These are phyloP conservation scores for Talaromyces sp. DNA, from an alignment of 2,329 filamentous ascomycete genomes.

Conservation along the genomic window DNA sequence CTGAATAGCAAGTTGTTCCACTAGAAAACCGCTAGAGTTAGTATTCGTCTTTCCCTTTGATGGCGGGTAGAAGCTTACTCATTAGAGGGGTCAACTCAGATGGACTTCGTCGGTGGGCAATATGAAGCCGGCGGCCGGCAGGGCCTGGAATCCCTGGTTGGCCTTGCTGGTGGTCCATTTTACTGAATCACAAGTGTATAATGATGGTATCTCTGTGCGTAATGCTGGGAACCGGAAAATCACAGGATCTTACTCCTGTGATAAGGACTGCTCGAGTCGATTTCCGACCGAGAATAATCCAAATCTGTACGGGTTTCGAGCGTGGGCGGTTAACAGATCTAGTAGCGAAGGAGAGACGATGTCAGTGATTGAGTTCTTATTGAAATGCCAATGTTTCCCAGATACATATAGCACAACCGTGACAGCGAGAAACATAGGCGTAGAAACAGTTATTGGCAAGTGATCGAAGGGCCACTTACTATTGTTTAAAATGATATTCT, in stretches of 20 bases:
- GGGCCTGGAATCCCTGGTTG: constrained; percentile 61
- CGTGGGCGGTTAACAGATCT: constrained; percentile 6
- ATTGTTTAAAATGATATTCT: constrained; percentile 13
- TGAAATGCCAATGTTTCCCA: background rate
- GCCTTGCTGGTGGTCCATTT: constrained; percentile 68
- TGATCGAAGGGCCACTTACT: constrained; percentile 8
- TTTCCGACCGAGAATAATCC: constrained; percentile 25
- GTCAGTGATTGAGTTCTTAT: background rate
- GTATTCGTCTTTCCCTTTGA: constrained; percentile 39
- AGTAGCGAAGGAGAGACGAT: background rate
- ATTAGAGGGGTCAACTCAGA: constrained; percentile 96
- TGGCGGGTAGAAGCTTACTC: constrained; percentile 67
- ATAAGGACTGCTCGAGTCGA: constrained; percentile 25
- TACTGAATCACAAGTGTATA: constrained; percentile 17
- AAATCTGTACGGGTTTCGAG: background rate
- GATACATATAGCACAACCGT: background rate
- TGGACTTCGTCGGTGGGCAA: constrained; percentile 93
- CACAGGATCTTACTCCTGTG: constrained; percentile 3
- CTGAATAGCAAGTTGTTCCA: constrained; percentile 96
- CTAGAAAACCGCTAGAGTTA: constrained; percentile 45
- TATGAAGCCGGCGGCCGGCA: constrained; percentile 85
- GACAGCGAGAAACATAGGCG: background rate
- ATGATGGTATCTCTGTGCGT: background rate
- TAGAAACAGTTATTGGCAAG: background rate
- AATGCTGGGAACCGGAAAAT: background rate